These are phyloP conservation scores for Wickerhamomyces canadensis DNA, from an alignment of 805 yeast species.

Conservation along the genomic window DNA sequence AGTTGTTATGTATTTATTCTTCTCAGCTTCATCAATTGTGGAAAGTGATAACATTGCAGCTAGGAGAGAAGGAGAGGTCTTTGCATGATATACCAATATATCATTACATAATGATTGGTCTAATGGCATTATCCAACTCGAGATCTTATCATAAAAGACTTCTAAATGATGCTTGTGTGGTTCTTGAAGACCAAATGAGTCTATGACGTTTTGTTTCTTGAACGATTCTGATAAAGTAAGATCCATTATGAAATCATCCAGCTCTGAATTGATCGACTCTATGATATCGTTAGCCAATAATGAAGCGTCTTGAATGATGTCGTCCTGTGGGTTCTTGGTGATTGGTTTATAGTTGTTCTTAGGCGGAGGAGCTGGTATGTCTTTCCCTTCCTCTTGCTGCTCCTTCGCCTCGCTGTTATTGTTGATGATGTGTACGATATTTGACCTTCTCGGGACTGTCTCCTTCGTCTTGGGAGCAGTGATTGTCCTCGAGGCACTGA, in stretches of 20 bases:
- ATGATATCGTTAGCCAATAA: conserved; percentile 19
- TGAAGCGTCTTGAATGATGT: conserved; percentile 19
- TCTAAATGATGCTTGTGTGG: conserved; percentile 20
- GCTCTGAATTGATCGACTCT: conserved; percentile 14
- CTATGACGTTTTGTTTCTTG: conserved; percentile 17
- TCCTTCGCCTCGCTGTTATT: not conserved
- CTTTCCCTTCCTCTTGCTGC: too few relatives aligned
- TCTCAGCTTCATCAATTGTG: conserved; percentile 34
- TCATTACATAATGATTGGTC: conserved; percentile 44
- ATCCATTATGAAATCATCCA: conserved; percentile 17
- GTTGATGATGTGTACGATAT: not conserved
- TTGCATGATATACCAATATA: conserved; percentile 42
- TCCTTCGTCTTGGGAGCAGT: conserved; percentile 1
- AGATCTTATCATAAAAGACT: conserved; percentile 19
- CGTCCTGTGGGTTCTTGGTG: conserved; percentile 1
- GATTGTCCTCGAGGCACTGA: conserved; percentile 15
- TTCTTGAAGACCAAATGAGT: conserved; percentile 17
- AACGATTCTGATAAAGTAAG: conserved; percentile 12
- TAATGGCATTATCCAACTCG: conserved; percentile 20
- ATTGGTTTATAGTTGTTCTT: too few relatives aligned
- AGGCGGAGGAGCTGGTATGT: too few relatives aligned
- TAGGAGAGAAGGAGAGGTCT: conserved; percentile 43
- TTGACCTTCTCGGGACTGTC: not conserved
- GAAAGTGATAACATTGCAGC: conserved; percentile 56
- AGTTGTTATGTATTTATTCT: conserved; percentile 40